phyloP scores from a whole-genome alignment of 208 protist species.

The Strigomonas culicis region DNA sequence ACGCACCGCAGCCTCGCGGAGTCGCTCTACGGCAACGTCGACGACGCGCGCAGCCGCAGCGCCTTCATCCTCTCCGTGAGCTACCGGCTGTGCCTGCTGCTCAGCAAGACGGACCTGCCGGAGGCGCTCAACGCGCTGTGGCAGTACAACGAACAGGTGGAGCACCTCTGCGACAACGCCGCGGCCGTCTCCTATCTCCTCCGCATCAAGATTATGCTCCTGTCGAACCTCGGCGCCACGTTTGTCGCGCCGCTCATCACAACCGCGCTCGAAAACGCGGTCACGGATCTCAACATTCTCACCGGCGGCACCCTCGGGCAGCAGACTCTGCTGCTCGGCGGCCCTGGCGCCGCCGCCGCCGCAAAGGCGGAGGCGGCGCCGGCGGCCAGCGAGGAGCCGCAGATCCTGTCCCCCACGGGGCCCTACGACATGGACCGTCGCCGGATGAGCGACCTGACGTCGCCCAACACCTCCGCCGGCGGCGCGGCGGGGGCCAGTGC shows the following conservation, averaged over 20 bases:
- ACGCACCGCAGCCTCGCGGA: not conserved
- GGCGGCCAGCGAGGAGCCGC: not conserved
- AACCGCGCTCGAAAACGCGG: constrained; percentile 27
- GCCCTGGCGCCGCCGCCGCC: not conserved
- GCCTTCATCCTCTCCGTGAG: constrained; percentile 22
- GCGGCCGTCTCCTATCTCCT: constrained; percentile 28
- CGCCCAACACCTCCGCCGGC: too few species aligned
- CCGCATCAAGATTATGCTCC: constrained; percentile 26
- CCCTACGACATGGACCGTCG: not conserved
- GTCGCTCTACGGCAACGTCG: constrained; percentile 3
- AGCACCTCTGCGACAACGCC: constrained; percentile 29
- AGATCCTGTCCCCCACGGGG: not conserved
- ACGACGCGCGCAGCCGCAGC: constrained; percentile 21
- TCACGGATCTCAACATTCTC: constrained; percentile 28
- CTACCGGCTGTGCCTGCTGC: constrained; percentile 28
- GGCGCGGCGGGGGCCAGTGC: too few species aligned
- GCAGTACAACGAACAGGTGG: constrained; percentile 28
- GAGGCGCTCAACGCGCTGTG: constrained; percentile 37
- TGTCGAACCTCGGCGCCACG: constrained; percentile 25
- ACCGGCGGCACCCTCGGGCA: constrained; percentile 24
- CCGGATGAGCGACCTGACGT: too few species aligned
- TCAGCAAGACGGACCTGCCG: constrained; percentile 25
- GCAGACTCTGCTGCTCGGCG: not conserved
- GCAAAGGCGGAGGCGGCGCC: not conserved
- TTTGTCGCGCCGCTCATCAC: constrained; percentile 30